Base-by-base conservation (phyloP, 129 eudicot genomes). In the Rutidosis leptorrhynchoides region DNA sequence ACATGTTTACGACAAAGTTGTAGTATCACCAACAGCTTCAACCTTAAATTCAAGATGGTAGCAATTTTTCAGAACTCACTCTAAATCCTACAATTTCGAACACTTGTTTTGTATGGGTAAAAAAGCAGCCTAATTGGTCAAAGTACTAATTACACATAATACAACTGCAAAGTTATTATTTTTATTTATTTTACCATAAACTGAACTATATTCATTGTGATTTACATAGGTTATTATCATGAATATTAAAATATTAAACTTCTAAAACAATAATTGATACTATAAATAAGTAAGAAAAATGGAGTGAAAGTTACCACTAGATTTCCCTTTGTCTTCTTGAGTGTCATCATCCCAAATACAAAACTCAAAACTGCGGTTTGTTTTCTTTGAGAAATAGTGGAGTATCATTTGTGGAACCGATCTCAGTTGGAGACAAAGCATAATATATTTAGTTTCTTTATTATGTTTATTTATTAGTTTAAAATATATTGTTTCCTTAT, bases 21-120 rank as follows among this genome's bases (percentile, higher is more conserved):
- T 12, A 58, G 74, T 76, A 26, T 77, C 78, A 65, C 69, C 68
- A 28, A 64, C 66, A 37, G 90, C 84, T 54, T 73, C 65, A 24
- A 67, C 65, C 16, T 14, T 66, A 48, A 70, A 58, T n/a, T 22
- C 32, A 62, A 33, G 77, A 62, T 62, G 32, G 71, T 57, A 35
- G 77, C 37, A 58, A 78, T 69, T 78, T 83, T 53, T 37, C 45
- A 37, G 70, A 62, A 60, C 72, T 45, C 70, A 68, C 43, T 9
- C 43, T 3, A 37, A 37, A 10, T 37, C 45, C 45, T 37, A 37
- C 9, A 37, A 10, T 2, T 37, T 37, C 45, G 15, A 10, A 37
- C 45, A 9, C 45, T 37, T 37, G 2, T 3, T 37, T 15, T 37
- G 45, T 37, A 37, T 37, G 45, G 11, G 45, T 10, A 37, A 10